Percentiles rank a stretch among this genome's conserved stretches.
phyloP scores from a whole-genome alignment of 2,329 filamentous ascomycete genomes.

The Fusarium pilosicola region DNA sequence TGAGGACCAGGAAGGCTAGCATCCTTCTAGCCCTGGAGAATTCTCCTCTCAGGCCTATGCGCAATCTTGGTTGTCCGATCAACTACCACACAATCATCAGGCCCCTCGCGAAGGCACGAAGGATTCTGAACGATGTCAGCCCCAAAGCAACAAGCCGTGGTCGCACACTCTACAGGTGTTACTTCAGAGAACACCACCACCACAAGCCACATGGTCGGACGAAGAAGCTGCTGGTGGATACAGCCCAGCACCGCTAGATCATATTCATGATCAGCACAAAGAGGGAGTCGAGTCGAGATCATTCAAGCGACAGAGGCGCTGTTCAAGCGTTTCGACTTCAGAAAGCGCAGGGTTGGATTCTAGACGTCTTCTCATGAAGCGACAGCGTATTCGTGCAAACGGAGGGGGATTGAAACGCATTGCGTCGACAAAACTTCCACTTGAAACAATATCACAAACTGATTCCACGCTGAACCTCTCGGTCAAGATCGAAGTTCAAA shows the following conservation, averaged over 20 bases:
- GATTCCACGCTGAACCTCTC: constrained; percentile 30
- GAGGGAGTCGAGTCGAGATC: not conserved
- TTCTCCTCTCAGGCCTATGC: not conserved
- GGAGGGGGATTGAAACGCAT: constrained; percentile 35
- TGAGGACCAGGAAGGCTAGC: constrained; percentile 38
- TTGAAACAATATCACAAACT: constrained; percentile 40
- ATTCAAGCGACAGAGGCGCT: constrained; percentile 14
- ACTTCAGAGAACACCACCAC: constrained; percentile 35
- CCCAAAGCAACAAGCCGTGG: constrained; percentile 14
- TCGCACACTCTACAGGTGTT: constrained; percentile 30
- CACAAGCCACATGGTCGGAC: not conserved
- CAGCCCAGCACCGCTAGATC: not conserved
- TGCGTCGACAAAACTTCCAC: constrained; percentile 37
- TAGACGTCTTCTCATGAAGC: constrained; percentile 33
- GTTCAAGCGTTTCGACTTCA: constrained; percentile 7
- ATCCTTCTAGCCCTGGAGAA: constrained; percentile 15
- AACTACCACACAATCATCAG: not conserved
- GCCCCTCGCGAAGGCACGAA: not conserved
- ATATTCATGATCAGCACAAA: not conserved
- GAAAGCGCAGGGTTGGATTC: constrained; percentile 21
- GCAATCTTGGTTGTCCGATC: not conserved
- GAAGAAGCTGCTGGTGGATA: not conserved
- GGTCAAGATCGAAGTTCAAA: constrained; percentile 4
- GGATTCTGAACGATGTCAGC: not conserved
- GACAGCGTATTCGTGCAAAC: constrained; percentile 26